Base-by-base conservation (phyloP, 106 monocot genomes). In the Platanthera zijinensis region DNA sequence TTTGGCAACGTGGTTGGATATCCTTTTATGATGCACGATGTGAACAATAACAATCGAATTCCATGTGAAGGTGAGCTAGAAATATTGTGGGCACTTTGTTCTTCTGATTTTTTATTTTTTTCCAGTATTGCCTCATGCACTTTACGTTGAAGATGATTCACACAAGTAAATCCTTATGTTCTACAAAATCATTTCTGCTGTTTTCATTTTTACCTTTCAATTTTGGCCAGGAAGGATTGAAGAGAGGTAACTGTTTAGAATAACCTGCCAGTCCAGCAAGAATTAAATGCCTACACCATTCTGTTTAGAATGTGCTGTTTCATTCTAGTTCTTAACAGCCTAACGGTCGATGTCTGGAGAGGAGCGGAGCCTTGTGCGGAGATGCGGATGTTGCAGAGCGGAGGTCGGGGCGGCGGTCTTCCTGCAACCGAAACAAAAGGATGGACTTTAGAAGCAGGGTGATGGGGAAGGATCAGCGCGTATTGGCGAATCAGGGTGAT, bases 41-140 rank as follows among this genome's bases (percentile, higher is more conserved):
- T 51, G 52, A 81, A 84, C 70, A 63, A 83, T 12, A 78, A 63
- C 50, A 82, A 82, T 77, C 67, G 50, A 53, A 67, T 88, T 80
- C 51, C 76, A 30, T 71, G 59, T 78, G 82, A 83, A 88, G 88
- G 90, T 91, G 47, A 52, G 77, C 85, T 73, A 62, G 22, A 76
- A 57, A 66, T 48, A 70, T 70, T 47, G 45, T n/a, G 46, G n/a
- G 48, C 18, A 69, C 15, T 69, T 69, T 14, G 13, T 32, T 69
- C 15, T 10, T 70, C 15, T 46, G 22, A 47, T 8, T 48, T n/a
- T 13, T 15, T 17, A 75, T 45, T n/a, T 57, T 56, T 56, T 59
- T 73, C 54, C 2, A 25, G 28, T 53, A 15, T 73, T 17, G 1
- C 17, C 47, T 61, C 32, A 10, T 11, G 12, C 32, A 32, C 32